Base-by-base conservation (phyloP, 2,329 filamentous ascomycete species). In the Aspergillus chevalieri region DNA sequence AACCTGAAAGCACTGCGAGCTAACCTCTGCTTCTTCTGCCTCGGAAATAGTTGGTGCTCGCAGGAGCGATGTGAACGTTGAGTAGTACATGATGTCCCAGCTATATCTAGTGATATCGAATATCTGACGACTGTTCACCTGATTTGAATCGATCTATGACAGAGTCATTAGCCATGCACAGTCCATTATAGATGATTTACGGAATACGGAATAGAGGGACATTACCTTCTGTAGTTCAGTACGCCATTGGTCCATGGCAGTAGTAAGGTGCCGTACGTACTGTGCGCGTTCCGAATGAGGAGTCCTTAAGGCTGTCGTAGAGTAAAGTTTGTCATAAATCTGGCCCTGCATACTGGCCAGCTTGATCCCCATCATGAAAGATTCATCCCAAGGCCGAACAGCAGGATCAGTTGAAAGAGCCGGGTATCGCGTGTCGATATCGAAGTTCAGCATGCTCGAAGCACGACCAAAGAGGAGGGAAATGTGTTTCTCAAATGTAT, bases 21-120 rank as follows among this genome's bases (percentile, higher is more conserved):
- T 53, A 9, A 61, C 55, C 22, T 59, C 50, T 3, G 38, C 33
- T 15, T 36, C 36, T 19, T 39, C 42, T 9, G 15, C 47, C 4
- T 26, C 44, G 6, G 46, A 41, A 2, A 39, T 47, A 2, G 53
- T 52, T 14, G 56, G 46, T 44, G 49, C 52, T 28, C 53, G 56
- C 3, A 56, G 43, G 9, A 59, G 47, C 0, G 51, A 47, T 10
- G 56, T 57, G 5, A 55, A 48, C 3, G 51, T 54, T 9, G 56
- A 61, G 30, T 57, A 56, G 36, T 53, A 58, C 26, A 51, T 46
- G n/a, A 61, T 52, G 38, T 59, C 58, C 57, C 54, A 59, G 14
- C 46, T 57, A 8, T 47, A 39, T 36, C 47, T 26, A 10, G 49
- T 52, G n/a, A 61, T 17, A 12, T 47, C 14, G n/a, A 54, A 52